phyloP scores from a whole-genome alignment of 2,329 filamentous ascomycete species.

The Zopfia rhizophila region DNA sequence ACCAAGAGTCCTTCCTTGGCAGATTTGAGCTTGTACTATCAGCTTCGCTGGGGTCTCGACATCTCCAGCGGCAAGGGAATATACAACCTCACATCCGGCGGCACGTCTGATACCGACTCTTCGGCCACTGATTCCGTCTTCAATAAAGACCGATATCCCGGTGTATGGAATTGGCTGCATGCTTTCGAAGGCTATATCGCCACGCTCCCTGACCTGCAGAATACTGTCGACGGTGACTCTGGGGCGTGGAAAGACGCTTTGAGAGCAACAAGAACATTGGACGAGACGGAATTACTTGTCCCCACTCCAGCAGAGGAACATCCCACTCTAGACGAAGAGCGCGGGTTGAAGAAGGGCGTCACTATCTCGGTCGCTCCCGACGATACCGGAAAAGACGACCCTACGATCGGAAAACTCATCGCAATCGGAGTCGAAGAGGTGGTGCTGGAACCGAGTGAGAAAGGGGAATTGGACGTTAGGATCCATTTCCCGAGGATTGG shows the following conservation, averaged over 20 bases:
- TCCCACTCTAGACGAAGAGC: conserved; percentile 37
- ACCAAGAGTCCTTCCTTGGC: conserved; percentile 47
- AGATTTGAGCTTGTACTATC: conserved; percentile 52
- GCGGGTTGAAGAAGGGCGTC: conserved; percentile 42
- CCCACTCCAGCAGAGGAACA: conserved; percentile 40
- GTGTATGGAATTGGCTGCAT: conserved; percentile 49
- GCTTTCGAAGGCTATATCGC: conserved; percentile 45
- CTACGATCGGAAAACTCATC: conserved; percentile 49
- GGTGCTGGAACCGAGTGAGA: conserved; percentile 45
- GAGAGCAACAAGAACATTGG: not conserved
- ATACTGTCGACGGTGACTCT: conserved; percentile 19
- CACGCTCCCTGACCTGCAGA: conserved; percentile 39
- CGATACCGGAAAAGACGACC: conserved; percentile 53
- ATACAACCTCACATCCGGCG: conserved; percentile 50
- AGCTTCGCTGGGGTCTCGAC: conserved; percentile 52
- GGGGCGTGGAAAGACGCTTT: conserved; percentile 19
- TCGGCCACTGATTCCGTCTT: conserved; percentile 43
- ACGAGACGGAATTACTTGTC: conserved; percentile 36
- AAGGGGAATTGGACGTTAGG: conserved; percentile 45
- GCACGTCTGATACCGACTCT: conserved; percentile 34
- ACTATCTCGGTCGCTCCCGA: conserved; percentile 50
- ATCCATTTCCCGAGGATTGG: conserved; percentile 55
- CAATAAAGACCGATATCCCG: conserved; percentile 50
- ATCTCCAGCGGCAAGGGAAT: conserved; percentile 49
- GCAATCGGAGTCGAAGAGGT: conserved; percentile 54